These are phyloP conservation scores for Colletotrichum cuscutae DNA, from an alignment of 2,329 filamentous ascomycete species.

Conservation along the genomic window DNA sequence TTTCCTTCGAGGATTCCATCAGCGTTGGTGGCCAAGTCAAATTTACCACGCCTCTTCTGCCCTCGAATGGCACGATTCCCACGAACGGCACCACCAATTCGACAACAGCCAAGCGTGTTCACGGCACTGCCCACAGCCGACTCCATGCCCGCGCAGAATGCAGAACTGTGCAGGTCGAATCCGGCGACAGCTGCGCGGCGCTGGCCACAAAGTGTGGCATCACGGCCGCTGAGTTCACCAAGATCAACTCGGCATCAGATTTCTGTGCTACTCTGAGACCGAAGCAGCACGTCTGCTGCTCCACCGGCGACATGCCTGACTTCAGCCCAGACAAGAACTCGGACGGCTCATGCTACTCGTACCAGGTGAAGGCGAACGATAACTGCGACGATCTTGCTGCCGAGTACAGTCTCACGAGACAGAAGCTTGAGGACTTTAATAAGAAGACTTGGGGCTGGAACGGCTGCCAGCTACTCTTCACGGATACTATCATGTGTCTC, in stretches of 20 bases:
- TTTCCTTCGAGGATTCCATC: conserved; percentile 38
- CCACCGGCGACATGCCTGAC: conserved; percentile 46
- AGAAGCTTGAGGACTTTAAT: conserved; percentile 43
- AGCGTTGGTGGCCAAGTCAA: conserved; percentile 35
- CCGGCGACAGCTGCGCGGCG: conserved; percentile 39
- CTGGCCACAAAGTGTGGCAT: conserved; percentile 42
- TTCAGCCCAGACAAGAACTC: conserved; percentile 44
- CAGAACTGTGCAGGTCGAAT: conserved; percentile 15
- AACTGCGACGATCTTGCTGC: conserved; percentile 45
- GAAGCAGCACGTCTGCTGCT: conserved; percentile 50
- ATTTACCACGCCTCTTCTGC: conserved; percentile 37
- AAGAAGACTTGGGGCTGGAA: conserved; percentile 51
- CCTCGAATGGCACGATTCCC: conserved; percentile 35
- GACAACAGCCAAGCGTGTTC: conserved; percentile 32
- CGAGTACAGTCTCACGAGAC: conserved; percentile 34
- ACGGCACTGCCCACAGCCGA: background rate
- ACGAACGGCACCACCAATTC: conserved; percentile 35
- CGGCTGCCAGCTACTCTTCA: conserved; percentile 13
- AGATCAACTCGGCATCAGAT: conserved; percentile 39
- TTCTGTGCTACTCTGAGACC: conserved; percentile 45
- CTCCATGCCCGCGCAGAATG: conserved; percentile 13
- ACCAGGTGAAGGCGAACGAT: conserved; percentile 45
- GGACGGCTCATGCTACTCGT: conserved; percentile 49
- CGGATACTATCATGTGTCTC: conserved; percentile 37
- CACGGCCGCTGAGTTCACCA: conserved; percentile 37